Evolutionary conservation across 2,329 filamentous ascomycete genomes (phyloP).

Genomic region (Stagonosporopsis tanaceti): DNA sequence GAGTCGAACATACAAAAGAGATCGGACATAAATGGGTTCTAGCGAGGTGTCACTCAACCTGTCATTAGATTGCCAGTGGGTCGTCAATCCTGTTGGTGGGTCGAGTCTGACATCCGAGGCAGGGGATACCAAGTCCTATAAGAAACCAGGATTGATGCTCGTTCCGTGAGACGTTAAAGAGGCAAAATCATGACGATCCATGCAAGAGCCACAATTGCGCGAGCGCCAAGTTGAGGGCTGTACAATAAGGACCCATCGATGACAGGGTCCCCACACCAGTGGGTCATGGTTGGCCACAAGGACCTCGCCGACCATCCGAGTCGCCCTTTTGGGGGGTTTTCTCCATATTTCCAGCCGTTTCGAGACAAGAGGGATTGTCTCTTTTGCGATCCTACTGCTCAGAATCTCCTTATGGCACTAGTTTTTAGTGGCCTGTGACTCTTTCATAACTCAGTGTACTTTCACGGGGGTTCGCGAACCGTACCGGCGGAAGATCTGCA

Average conservation of each 20-base stretch:
- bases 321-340: not conserved
- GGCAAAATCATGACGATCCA: not conserved
- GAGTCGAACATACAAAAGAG: not conserved
- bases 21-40: not conserved
- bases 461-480: not conserved
- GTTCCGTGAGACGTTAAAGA: not conserved
- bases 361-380: not conserved
- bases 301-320: not conserved
- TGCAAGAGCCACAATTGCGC: not conserved
- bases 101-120: conserved; percentile 3
- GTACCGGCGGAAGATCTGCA: not conserved
- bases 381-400: not conserved
- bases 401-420: not conserved
- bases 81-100: conserved; percentile 2
- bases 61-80: conserved; percentile 10
- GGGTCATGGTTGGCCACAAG: conserved; percentile 4
- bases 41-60: not conserved
- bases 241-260: not conserved
- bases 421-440: not conserved
- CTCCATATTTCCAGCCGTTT: not conserved
- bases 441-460: not conserved
- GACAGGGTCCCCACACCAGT: not conserved
- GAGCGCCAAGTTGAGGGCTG: not conserved
- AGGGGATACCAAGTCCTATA: conserved; percentile 5
- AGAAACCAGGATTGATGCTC: not conserved